Evolutionary conservation across 129 eudicot species (phyloP).

Genomic region (Flaveria ramosissima): DNA sequence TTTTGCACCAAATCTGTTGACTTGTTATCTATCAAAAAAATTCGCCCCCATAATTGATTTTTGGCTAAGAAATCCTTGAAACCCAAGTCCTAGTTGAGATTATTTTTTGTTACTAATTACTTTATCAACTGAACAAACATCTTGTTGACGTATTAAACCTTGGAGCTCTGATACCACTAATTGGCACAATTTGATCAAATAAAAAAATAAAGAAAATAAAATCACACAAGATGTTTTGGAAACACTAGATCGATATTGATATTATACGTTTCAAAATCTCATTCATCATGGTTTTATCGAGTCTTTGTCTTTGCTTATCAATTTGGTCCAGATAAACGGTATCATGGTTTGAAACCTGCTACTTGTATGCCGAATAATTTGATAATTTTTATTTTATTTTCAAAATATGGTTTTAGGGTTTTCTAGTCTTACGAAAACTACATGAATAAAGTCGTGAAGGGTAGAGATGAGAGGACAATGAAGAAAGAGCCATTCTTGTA

Average conservation of each 20-base stretch:
- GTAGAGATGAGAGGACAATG: slow-evolving; percentile 3
- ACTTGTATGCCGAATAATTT: background rate
- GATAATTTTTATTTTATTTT: background rate
- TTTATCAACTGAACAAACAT: too few species aligned
- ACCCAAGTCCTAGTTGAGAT: too few species aligned
- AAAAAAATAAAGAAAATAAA: too few species aligned
- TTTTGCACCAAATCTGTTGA: too few species aligned
- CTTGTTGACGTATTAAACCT: too few species aligned
- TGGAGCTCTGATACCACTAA: too few species aligned
- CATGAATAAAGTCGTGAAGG: background rate
- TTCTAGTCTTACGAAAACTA: background rate
- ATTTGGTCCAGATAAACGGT: background rate
- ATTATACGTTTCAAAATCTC: background rate
- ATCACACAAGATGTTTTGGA: background rate
- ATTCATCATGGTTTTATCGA: background rate
- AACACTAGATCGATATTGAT: background rate
- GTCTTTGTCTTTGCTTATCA: background rate
- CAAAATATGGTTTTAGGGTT: background rate
- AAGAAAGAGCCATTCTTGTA: slow-evolving; percentile 15
- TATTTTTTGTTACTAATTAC: too few species aligned
- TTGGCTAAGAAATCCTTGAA: too few species aligned
- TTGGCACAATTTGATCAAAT: too few species aligned
- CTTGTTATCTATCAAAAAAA: too few species aligned
- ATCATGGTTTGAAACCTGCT: background rate
- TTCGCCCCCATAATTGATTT: too few species aligned